Conservation (phyloP, 805 yeast genomes). For the Yarrowia keelungensis region DNA sequence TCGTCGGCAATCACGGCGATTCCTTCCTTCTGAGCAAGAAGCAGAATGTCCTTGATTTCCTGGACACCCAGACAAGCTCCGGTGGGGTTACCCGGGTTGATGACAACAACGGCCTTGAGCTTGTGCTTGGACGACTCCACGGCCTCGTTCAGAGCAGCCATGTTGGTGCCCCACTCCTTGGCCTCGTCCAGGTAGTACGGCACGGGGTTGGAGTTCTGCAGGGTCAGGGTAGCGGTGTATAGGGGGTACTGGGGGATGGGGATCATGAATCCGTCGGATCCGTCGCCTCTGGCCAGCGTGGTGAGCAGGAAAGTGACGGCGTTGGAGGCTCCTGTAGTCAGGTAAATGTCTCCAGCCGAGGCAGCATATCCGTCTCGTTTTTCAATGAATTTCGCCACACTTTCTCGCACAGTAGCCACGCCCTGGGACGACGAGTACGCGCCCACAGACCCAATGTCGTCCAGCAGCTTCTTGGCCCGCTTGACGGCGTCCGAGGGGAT, state of each 20-base stretch:
- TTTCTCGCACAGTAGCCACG: conserved; percentile 68
- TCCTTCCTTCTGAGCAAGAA: conserved; percentile 83
- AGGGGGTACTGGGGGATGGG: conserved; percentile 99
- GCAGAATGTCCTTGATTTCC: conserved; percentile 73
- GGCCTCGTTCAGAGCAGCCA: conserved; percentile 52
- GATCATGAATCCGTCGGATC: conserved; percentile 77
- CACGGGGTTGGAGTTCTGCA: conserved; percentile 80
- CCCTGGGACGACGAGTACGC: conserved; percentile 97
- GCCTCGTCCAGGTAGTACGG: conserved; percentile 87
- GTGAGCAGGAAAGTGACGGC: conserved; percentile 85
- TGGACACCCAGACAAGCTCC: conserved; percentile 77
- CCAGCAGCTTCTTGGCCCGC: conserved; percentile 69
- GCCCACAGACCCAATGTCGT: conserved; percentile 81
- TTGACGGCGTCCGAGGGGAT: conserved; percentile 71
- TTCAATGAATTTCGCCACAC: conserved; percentile 81
- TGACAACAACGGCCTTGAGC: conserved; percentile 85
- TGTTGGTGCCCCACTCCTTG: conserved; percentile 82
- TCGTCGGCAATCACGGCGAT: conserved; percentile 94
- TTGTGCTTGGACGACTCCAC: conserved; percentile 45
- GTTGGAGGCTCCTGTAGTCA: conserved; percentile 94
- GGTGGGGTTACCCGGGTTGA: conserved; percentile 99
- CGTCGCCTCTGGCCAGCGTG: conserved; percentile 68
- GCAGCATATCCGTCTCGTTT: conserved; percentile 79
- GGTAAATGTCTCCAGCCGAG: conserved; percentile 72
- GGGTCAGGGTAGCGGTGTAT: conserved; percentile 91